These are phyloP conservation scores for Podospora fimiseda DNA, from an alignment of 495 filamentous ascomycete genomes.

Conservation along the genomic window DNA sequence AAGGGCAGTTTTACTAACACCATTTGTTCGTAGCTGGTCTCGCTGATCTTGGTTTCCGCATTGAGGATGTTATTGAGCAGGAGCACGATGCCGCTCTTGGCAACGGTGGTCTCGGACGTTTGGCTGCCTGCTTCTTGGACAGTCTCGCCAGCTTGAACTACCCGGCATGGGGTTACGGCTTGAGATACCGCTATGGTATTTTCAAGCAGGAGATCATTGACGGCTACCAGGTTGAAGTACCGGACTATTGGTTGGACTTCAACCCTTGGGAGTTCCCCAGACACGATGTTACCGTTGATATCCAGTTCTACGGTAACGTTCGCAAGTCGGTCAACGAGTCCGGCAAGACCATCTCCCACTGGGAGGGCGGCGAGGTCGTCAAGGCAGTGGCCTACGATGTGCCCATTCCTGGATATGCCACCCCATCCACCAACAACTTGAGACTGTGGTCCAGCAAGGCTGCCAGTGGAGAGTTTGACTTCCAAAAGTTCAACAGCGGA, in stretches of 20 bases:
- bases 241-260: conserved; percentile 98
- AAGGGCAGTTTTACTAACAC: background rate
- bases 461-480: conserved; percentile 94
- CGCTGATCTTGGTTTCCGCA: conserved; percentile 82
- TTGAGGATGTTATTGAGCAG: conserved; percentile 91
- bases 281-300: conserved; percentile 89
- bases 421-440: conserved; percentile 90
- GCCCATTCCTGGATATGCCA: conserved; percentile 86
- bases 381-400: conserved; percentile 93
- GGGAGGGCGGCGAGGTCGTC: conserved; percentile 92
- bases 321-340: conserved; percentile 62
- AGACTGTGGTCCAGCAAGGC: conserved; percentile 96
- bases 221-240: conserved; percentile 94
- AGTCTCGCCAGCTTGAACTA: conserved; percentile 91
- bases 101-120: conserved; percentile 89
- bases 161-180: conserved; percentile 93
- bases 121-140: conserved; percentile 95
- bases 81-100: conserved; percentile 95
- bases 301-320: conserved; percentile 91
- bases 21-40: conserved; percentile 59
- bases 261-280: conserved; percentile 99
- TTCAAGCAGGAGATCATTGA: conserved; percentile 99
- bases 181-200: conserved; percentile 94
- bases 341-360: conserved; percentile 64
- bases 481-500: conserved; percentile 98